These are phyloP conservation scores for Escallonia herrerae DNA, from an alignment of 129 eudicot genomes.

Conservation along the genomic window DNA sequence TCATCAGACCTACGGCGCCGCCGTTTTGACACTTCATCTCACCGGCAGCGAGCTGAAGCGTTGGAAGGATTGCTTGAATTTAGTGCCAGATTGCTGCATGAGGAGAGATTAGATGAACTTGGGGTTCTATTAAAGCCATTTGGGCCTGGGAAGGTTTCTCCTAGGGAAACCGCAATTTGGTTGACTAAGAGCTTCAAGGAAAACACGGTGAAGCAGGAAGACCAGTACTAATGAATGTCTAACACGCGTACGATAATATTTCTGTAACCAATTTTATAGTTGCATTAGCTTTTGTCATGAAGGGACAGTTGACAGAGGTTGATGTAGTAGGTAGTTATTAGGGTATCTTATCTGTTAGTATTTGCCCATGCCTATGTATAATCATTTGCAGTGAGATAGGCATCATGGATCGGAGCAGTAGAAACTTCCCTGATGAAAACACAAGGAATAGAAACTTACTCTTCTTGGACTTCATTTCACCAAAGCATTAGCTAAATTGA, in stretches of 20 bases:
- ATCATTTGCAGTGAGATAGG: background rate
- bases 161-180: conserved; percentile 98
- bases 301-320: conserved; percentile 4
- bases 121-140: conserved; percentile 85
- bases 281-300: conserved; percentile 11
- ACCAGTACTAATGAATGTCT: conserved; percentile 25
- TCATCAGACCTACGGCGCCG: conserved; percentile 60
- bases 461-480: background rate
- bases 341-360: background rate
- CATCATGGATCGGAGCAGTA: background rate
- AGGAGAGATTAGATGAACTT: conserved; percentile 84
- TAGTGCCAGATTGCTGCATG: conserved; percentile 80
- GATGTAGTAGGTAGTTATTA: conserved; percentile 8
- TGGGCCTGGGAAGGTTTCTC: conserved; percentile 92
- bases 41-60: conserved; percentile 83
- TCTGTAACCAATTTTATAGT: background rate
- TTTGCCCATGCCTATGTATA: background rate
- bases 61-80: conserved; percentile 90
- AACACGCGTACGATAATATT: background rate
- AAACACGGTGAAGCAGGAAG: conserved; percentile 60
- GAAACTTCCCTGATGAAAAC: background rate
- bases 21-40: conserved; percentile 74
- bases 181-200: conserved; percentile 87
- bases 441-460: background rate
- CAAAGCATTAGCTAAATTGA: background rate